phyloP scores from a whole-genome alignment of 2,329 filamentous ascomycete genomes.

The Sporothrix inflata region DNA sequence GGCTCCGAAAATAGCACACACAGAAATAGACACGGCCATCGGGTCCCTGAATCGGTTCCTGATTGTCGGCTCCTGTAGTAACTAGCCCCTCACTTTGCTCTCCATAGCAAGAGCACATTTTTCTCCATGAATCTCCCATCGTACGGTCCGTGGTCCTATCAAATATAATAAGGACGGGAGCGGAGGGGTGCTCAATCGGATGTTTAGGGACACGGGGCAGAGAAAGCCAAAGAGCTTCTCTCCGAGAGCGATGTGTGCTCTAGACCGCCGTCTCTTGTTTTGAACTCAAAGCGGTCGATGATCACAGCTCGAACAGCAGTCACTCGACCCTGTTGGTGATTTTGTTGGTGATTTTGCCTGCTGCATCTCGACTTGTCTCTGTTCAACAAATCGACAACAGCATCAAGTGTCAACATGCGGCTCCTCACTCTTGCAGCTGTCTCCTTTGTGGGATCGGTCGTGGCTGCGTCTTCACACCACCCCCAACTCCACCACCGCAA shows the following conservation, averaged over 20 bases:
- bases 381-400: not conserved
- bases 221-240: not conserved
- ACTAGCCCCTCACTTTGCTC: not conserved
- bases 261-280: not conserved
- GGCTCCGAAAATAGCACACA: not conserved
- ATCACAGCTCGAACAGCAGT: not conserved
- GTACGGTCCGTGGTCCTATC: conserved; percentile 9
- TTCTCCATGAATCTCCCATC: not conserved
- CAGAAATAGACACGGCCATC: not conserved
- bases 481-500: not conserved
- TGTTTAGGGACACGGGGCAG: not conserved
- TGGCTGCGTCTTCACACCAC: not conserved
- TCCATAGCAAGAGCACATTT: not conserved
- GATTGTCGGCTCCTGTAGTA: not conserved
- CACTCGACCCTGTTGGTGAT: not conserved
- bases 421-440: not conserved
- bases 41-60: not conserved
- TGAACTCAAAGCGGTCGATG: too few species aligned
- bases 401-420: not conserved
- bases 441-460: not conserved
- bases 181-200: not conserved
- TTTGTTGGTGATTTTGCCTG: not conserved
- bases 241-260: not conserved
- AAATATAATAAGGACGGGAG: not conserved
- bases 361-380: not conserved